Base-by-base conservation (phyloP, 2,329 filamentous ascomycete species). In the Cladosporium austrohemisphaericum region DNA sequence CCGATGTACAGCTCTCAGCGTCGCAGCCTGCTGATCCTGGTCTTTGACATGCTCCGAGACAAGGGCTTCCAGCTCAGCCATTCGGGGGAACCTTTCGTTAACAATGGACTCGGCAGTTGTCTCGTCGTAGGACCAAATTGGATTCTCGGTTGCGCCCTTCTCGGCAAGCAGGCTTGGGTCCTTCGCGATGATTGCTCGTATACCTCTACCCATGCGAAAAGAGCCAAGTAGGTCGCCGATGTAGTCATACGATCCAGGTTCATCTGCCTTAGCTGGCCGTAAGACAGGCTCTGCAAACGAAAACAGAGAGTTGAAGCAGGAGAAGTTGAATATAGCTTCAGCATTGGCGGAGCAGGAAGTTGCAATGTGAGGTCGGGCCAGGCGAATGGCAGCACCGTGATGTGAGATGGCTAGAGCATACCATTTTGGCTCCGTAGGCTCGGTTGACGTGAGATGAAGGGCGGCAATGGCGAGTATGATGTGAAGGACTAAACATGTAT, bases 241-340 rank as follows among this genome's bases (percentile, higher is more conserved):
- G 18, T 25, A 38, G 19, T 47, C 44, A 16, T 33, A 19, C 2
- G 44, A 8, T 2, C 14, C 25, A 11, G 25, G 9, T 6, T 23
- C n/a, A 10, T 40, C 11, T 5, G 19, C 16, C 31, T 50, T 32
- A 4, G 13, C 11, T n/a, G 40, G 23, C 8, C 49, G 49, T 4
- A 51, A n/a, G 1, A 33, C 22, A 9, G 49, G 49, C 11, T 51
- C 49, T 5, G 49, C 49, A 19, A 51, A 40, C 5, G 41, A 29
- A 19, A 53, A 55, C 3, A 54, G 45, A 4, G 52, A 52, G 20
- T 52, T 54, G 36, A 49, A 37, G 6, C 43, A 44, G 8, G 53
- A 50, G 36, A 55, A 55, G 14, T 28, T 36, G 29, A 55, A 47
- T 2, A 48, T 41, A 2, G 51, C 43, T 44, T 49, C 28, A 16